phyloP scores from a whole-genome alignment of 495 filamentous ascomycete genomes.

The Lasiosphaeris hirsuta region DNA sequence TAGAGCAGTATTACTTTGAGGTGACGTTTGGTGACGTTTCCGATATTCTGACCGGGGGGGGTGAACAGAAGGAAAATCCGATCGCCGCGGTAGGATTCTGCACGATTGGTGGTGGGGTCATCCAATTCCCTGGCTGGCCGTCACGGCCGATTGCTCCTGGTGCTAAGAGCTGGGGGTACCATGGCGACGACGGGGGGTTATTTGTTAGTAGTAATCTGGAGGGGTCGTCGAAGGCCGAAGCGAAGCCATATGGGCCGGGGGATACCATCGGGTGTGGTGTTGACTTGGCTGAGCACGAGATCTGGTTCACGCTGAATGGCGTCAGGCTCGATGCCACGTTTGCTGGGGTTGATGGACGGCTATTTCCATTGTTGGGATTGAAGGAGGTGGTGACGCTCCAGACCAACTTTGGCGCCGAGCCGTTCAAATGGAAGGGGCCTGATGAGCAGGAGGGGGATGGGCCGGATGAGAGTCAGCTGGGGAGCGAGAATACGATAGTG shows the following conservation, averaged over 20 bases:
- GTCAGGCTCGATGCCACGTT: slow-evolving; percentile 2
- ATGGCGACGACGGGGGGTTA: slow-evolving; percentile 17
- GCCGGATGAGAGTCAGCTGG: too few relatives aligned
- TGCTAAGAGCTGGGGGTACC: slow-evolving; percentile 21
- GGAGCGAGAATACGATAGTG: too few relatives aligned
- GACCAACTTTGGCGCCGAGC: slow-evolving; percentile 21
- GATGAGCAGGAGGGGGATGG: slow-evolving; percentile 1
- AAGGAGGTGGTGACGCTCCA: slow-evolving; percentile 8
- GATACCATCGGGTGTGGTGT: slow-evolving; percentile 26
- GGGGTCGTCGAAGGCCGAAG: background rate
- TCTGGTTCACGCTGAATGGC: slow-evolving; percentile 30
- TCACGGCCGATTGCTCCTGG: background rate
- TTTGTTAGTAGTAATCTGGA: slow-evolving; percentile 3
- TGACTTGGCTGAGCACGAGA: slow-evolving; percentile 15
- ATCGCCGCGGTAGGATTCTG: slow-evolving; percentile 23
- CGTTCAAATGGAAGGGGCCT: slow-evolving; percentile 14
- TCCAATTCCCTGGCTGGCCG: slow-evolving; percentile 21
- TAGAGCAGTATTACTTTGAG: slow-evolving; percentile 29
- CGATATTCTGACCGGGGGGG: too few relatives aligned
- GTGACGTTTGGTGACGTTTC: slow-evolving; percentile 6
- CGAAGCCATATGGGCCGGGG: slow-evolving; percentile 11
- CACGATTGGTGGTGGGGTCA: slow-evolving; percentile 20
- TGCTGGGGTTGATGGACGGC: slow-evolving; percentile 14
- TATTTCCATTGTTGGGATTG: slow-evolving; percentile 25
- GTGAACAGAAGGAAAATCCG: background rate